Evolutionary conservation across 1,139 yeast genomes (phyloP), one percentile per base, ranked within the genome.

Genomic region (Groenewaldozyma sp.): DNA sequence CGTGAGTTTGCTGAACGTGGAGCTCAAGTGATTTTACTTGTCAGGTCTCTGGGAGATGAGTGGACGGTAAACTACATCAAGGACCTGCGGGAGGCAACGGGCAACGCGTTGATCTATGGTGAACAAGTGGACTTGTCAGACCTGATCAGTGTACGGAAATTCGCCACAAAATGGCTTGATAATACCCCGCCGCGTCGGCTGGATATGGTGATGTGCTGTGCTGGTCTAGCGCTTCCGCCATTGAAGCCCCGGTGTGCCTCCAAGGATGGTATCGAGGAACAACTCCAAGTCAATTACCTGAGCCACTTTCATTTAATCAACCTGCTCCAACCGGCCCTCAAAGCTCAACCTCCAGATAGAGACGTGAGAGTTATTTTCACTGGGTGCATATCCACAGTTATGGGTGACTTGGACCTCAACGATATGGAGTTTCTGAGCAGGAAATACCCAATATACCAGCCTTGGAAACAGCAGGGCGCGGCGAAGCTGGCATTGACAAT

Each of bases 151-250:
- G 71, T 91, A n/a, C 70, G 98, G 50, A 77, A 78, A 57, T 91
- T 91, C 65, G 96, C 95, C 24, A 88, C 98, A 1, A 78, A 71
- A 47, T 91, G 97, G 97, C 68, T 91, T 44, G 95, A 91, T 59
- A 87, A 83, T 56, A 68, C 78, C 31, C 95, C 96, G 1, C 94
- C 96, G 4, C 70, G 98, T 51, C 63, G 98, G 42, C 66, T 91
- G 40, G 98, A 91, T 58, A 94, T 94, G 44, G 73, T 91, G 14
- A 62, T 91, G 3, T 82, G 95, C 55, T 78, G 88, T 62, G 96
- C 96, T 1, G 91, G 86, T 9, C 88, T 84, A 40, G 69, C 79
- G 45, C 64, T 78, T 38, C 97, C 98, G 0, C 67, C 75, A 31
- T 76, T 78, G 13, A 65, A 64, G 39, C 63, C 70, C 10, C 70